A percentile compares a stretch with the other conserved stretches of the same genome.
Evolutionary conservation across 2,329 filamentous ascomycete species (phyloP).

Genomic region (Paracoccidioides lutzii): DNA sequence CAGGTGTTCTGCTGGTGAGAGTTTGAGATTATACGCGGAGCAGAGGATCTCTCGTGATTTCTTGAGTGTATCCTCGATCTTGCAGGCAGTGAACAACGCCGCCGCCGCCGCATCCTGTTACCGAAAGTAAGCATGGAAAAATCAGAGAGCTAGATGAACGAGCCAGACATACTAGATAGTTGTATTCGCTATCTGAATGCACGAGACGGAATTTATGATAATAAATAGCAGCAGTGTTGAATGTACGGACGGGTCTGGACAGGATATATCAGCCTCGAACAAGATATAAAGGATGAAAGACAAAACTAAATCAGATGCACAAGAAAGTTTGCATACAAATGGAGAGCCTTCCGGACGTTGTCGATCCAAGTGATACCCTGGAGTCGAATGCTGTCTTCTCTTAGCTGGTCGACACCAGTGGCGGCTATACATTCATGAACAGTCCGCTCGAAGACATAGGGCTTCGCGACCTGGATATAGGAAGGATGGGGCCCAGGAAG

Average conservation of each 20-base stretch:
- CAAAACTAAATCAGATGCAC: neutral
- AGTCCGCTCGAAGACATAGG: constrained; percentile 71
- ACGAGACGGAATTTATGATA: constrained; percentile 87
- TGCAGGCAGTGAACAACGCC: constrained; percentile 83
- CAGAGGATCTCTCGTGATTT: constrained; percentile 90
- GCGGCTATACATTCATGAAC: constrained; percentile 60
- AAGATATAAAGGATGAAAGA: neutral
- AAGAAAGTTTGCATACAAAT: constrained; percentile 47
- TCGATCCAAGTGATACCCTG: constrained; percentile 86
- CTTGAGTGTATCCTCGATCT: constrained; percentile 95
- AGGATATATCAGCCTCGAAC: neutral
- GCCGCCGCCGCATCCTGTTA: constrained; percentile 70
- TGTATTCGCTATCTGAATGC: constrained; percentile 76
- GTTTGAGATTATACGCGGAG: constrained; percentile 76
- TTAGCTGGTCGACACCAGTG: constrained; percentile 58
- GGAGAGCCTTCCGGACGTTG: constrained; percentile 62
- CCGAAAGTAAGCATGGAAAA: constrained; percentile 2
- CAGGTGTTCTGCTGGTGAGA: constrained; percentile 50
- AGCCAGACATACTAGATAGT: constrained; percentile 41
- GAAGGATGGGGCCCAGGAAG: constrained; percentile 46
- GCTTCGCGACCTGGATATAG: constrained; percentile 52
- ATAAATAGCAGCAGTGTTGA: constrained; percentile 80
- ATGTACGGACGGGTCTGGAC: constrained; percentile 70
- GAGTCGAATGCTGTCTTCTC: constrained; percentile 67
- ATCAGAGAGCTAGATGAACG: neutral